Evolutionary conservation across 768 basidiomycete species (phyloP), one percentile per base, ranked within the genome.

Genomic region (Xerocomus spinulosus): DNA sequence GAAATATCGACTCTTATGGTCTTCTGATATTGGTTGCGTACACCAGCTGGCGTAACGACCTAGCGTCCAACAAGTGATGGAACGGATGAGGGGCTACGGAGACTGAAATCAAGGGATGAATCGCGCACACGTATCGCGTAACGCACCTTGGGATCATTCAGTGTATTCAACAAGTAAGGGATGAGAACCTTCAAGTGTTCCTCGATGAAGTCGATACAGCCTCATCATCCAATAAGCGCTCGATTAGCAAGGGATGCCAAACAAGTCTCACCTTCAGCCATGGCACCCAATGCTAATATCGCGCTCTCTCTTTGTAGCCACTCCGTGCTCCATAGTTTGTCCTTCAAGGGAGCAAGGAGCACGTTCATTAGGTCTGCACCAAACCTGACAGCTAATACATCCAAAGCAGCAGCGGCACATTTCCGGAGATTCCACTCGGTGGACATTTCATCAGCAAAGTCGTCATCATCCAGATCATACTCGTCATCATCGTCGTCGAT

Each of bases 31-130:
- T 23, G 81, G 78, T 62, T 87, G 83, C n/a, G 89, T 91, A 57
- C 88, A 92, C 96, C 96, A 99, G 61, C 88, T 92, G 26, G 95
- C 92, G 68, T 99, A 99, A 42, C 96, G 85, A 14, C 96, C 95
- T n/a, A 99, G 77, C 0, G 95, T 97, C 96, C 96, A 99, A 67
- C 96, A 99, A 14, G 94, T 92, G 60, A 99, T 99, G 3, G 96
- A 97, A 48, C 96, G 85, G 9, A 99, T 91, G 33, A 98, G 85
- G 17, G 96, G 95, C 91, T 95, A 64, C 23, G 44, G 32, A 49
- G 6, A 47, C 21, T 42, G 38, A n/a, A 30, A 50, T 28, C 33
- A 55, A 24, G 57, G 46, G 5, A 8, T 23, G 10, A 17, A 39
- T 23, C 18, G 18, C n/a, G n/a, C n/a, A n/a, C n/a, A n/a, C 21